These are phyloP conservation scores for Capillidium heterosporum DNA, from an alignment of 371 early-diverging fungal species.

Conservation along the genomic window DNA sequence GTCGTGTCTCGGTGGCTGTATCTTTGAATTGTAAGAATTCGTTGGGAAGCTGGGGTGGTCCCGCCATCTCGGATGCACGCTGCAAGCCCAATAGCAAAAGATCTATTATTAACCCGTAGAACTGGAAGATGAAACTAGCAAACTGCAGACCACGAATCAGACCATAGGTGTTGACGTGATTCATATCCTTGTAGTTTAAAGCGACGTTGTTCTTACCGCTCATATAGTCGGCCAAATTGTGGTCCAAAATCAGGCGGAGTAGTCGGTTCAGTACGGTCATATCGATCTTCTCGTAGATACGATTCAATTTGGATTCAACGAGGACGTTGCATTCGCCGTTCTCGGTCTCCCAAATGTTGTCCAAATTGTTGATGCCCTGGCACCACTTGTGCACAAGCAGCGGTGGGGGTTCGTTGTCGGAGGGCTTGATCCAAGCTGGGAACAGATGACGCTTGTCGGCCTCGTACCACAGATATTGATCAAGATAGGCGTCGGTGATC, in stretches of 20 bases:
- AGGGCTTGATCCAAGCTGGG: constrained; percentile 96
- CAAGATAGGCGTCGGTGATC: constrained; percentile 96
- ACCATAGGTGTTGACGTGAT: constrained; percentile 93
- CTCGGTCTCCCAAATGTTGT: constrained; percentile 85
- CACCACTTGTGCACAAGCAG: constrained; percentile 95
- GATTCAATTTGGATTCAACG: constrained; percentile 82
- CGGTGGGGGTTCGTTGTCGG: constrained; percentile 93
- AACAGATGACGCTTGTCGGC: constrained; percentile 72
- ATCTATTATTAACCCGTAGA: constrained; percentile 93
- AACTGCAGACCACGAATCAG: constrained; percentile 97
- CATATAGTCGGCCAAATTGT: constrained; percentile 98
- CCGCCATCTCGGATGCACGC: constrained; percentile 92
- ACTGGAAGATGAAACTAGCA: constrained; percentile 93
- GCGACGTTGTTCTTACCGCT: constrained; percentile 96
- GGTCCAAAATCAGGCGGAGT: constrained; percentile 89
- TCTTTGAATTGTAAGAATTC: constrained; percentile 94
- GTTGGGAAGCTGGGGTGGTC: constrained; percentile 83
- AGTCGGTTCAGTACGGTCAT: constrained; percentile 89
- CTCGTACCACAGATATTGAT: constrained; percentile 98
- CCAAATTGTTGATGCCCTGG: constrained; percentile 92
- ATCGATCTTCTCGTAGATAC: constrained; percentile 94
- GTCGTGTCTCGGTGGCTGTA: constrained; percentile 75
- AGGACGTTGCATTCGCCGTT: constrained; percentile 88
- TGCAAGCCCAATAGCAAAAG: constrained; percentile 88
- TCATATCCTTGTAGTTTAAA: constrained; percentile 98